phyloP scores from a whole-genome alignment of 1,139 yeast genomes.

The Suhomyces wounanorum region DNA sequence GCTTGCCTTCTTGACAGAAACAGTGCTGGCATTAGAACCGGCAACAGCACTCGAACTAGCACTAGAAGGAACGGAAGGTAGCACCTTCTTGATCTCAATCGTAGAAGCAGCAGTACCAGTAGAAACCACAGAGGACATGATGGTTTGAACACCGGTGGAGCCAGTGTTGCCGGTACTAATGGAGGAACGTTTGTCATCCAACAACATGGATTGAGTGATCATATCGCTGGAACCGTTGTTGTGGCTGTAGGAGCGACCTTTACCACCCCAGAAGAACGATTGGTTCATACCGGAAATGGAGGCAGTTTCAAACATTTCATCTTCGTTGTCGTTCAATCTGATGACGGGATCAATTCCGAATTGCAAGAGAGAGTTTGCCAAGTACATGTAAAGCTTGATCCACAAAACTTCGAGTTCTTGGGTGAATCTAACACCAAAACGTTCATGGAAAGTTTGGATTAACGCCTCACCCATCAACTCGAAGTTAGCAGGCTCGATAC shows the following conservation, averaged over 20 bases:
- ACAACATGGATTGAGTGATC: slow-evolving; percentile 5
- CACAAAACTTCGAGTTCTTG: slow-evolving; percentile 64
- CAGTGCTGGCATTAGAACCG: background rate
- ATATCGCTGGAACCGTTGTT: slow-evolving; percentile 2
- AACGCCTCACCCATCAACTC: slow-evolving; percentile 81
- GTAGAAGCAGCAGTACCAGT: slow-evolving; percentile 1
- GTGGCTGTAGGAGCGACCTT: slow-evolving; percentile 6
- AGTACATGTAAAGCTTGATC: slow-evolving; percentile 62
- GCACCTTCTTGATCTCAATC: slow-evolving; percentile 10
- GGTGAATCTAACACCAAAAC: slow-evolving; percentile 52
- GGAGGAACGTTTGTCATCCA: slow-evolving; percentile 19
- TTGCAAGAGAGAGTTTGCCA: slow-evolving; percentile 67
- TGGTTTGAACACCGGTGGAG: slow-evolving; percentile 12
- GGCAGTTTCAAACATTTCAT: slow-evolving; percentile 9
- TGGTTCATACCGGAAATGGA: slow-evolving; percentile 10
- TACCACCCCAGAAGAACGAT: slow-evolving; percentile 11
- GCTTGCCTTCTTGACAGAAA: slow-evolving; percentile 16
- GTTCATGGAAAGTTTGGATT: slow-evolving; percentile 69
- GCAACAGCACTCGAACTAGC: background rate
- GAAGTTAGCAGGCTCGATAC: slow-evolving; percentile 71
- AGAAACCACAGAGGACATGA: slow-evolving; percentile 9
- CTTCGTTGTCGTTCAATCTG: slow-evolving; percentile 17
- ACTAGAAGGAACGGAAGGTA: slow-evolving; percentile 6
- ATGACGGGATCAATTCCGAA: slow-evolving; percentile 65
- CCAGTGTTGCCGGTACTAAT: slow-evolving; percentile 21